These are phyloP conservation scores for Chrysoporthe cubensis DNA, from an alignment of 2,329 filamentous ascomycete genomes.

Conservation along the genomic window DNA sequence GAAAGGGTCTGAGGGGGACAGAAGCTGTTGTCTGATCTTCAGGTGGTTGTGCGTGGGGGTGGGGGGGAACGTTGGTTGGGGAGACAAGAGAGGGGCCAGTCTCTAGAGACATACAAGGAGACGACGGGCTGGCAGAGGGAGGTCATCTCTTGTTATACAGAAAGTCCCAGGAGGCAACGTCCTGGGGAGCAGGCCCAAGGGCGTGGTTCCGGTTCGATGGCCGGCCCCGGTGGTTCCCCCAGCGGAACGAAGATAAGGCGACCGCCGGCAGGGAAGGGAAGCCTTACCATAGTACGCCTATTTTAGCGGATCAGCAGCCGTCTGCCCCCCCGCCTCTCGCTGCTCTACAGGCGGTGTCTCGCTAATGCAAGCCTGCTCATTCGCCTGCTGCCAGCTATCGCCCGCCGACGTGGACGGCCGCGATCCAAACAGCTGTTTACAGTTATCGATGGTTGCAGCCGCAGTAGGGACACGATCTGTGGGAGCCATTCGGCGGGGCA, in stretches of 20 bases:
- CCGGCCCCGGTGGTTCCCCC: neutral
- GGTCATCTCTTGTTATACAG: neutral
- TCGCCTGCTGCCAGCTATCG: constrained; percentile 13
- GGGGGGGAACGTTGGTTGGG: neutral
- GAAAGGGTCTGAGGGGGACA: neutral
- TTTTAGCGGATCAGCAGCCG: neutral
- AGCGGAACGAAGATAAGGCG: constrained; percentile 1
- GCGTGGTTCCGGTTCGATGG: neutral
- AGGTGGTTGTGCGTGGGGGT: neutral
- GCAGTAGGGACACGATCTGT: neutral
- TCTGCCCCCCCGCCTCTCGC: neutral
- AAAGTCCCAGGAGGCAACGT: neutral
- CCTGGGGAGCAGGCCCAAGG: neutral
- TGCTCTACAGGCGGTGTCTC: constrained; percentile 9
- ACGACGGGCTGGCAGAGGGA: neutral
- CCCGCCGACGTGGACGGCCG: neutral
- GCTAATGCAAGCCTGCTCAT: constrained; percentile 23
- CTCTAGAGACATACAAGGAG: neutral
- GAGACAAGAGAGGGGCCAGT: neutral
- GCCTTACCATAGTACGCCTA: neutral
- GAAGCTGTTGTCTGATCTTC: neutral
- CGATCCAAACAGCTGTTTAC: neutral
- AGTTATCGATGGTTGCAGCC: neutral
- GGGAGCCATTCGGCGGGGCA: neutral
- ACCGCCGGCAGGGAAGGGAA: constrained; percentile 7